Base-by-base conservation (phyloP, 768 basidiomycete genomes). In the Leccinum boreale region DNA sequence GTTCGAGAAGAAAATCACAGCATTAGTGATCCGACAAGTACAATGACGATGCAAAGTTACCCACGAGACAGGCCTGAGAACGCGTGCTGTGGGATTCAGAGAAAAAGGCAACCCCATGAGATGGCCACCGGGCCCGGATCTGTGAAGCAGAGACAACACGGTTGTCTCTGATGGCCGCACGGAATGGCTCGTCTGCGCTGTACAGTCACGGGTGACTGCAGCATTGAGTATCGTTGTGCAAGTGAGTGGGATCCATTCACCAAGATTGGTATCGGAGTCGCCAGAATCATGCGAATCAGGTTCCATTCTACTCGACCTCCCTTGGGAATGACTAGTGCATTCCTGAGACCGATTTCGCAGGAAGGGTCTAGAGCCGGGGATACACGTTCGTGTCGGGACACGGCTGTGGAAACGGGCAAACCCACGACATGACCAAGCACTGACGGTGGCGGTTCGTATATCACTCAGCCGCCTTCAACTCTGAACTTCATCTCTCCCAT, bases 121-220 rank as follows among this genome's bases (percentile, higher is more conserved):
- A 54, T 8, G 36, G 23, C 39, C 33, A 4, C 19, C 35, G 24
- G 24, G 21, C 33, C 51, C 35, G 50, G 10, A 55, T n/a, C 10
- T 26, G 28, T 19, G 28, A 21, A 53, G 28, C 24, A 26, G 24
- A 26, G 11, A 24, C 17, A 26, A 26, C 26, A n/a, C 72, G 72
- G 42, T 45, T 72, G 49, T 72, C 71, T 63, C 71, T 60, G 58
- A 62, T 49, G 33, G 65, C 45, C 17, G 26, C 60, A 50, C 67
- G 68, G 58, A 64, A 67, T 0, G 68, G 71, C 64, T 72, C 71
- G 66, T 72, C 71, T 59, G 28, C 57, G 64, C 60, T 66, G 61
- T 67, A 74, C 72, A 72, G 29, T 29, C 29, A 29, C 29, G 1
- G 1, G 29, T 29, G 10, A 29, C 12, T 12, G 12, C 31, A 31